phyloP scores from a whole-genome alignment of 2,329 filamentous ascomycete genomes.

The Monosporascus sp. region DNA sequence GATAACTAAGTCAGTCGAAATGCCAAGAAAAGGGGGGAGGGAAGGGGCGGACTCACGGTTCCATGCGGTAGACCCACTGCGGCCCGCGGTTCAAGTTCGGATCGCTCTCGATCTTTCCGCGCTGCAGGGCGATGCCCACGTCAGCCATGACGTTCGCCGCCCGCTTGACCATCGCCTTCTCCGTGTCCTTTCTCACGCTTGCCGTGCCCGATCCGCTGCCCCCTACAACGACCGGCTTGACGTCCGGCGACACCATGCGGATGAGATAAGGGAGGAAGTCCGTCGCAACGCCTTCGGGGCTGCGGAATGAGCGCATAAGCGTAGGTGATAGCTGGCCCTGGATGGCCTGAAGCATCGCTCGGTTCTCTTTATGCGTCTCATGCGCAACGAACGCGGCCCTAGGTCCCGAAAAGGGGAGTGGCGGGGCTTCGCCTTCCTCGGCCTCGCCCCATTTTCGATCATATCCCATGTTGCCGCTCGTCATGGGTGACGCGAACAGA shows the following conservation, averaged over 20 bases:
- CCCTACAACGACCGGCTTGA: slow-evolving; percentile 85
- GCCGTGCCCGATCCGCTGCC: slow-evolving; percentile 65
- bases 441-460: slow-evolving; percentile 42
- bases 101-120: slow-evolving; percentile 70
- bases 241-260: slow-evolving; percentile 78
- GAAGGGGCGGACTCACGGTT: slow-evolving; percentile 60
- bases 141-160: slow-evolving; percentile 81
- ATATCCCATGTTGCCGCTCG: slow-evolving; percentile 37
- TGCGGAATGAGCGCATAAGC: slow-evolving; percentile 73
- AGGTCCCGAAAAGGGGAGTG: slow-evolving; percentile 73
- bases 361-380: slow-evolving; percentile 76
- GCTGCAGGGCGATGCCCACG: slow-evolving; percentile 75
- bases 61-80: slow-evolving; percentile 87
- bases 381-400: slow-evolving; percentile 75
- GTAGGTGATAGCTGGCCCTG: slow-evolving; percentile 68
- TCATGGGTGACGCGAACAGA: slow-evolving; percentile 73
- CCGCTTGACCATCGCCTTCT: slow-evolving; percentile 73
- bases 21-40: neutral
- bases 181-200: slow-evolving; percentile 80
- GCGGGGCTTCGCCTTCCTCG: slow-evolving; percentile 44
- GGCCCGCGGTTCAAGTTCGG: slow-evolving; percentile 52
- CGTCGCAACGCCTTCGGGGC: slow-evolving; percentile 67
- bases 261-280: slow-evolving; percentile 83
- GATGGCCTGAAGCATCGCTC: slow-evolving; percentile 65
- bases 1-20: slow-evolving; percentile 5